Percentiles rank a stretch among this genome's conserved stretches.
These are phyloP conservation scores for Rhizoclosmatium globosum DNA, from an alignment of 192 early-diverging fungal genomes.

Conservation along the genomic window DNA sequence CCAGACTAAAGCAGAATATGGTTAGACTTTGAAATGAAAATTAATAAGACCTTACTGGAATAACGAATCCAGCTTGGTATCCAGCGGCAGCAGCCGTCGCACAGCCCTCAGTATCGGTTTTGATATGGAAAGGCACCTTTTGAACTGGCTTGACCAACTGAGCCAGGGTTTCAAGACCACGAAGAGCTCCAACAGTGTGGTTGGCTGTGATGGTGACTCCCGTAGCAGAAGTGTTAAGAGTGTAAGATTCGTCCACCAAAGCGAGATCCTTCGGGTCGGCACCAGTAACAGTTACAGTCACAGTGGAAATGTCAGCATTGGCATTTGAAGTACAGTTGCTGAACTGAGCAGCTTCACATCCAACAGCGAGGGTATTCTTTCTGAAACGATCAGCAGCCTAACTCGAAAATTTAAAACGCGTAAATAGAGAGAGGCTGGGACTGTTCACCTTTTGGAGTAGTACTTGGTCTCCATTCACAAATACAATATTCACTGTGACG, in stretches of 20 bases:
- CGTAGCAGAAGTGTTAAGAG: constrained; percentile 1
- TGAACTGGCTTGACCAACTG: constrained; percentile 60
- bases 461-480: not conserved
- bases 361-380: not conserved
- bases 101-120: constrained; percentile 69
- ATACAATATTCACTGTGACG: not conserved
- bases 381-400: constrained; percentile 4
- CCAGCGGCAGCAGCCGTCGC: not conserved
- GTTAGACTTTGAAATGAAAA: not conserved
- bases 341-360: not conserved
- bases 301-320: not conserved
- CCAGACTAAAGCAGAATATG: not conserved
- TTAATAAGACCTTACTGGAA: constrained; percentile 15
- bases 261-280: constrained; percentile 44
- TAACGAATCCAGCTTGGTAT: constrained; percentile 18
- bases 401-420: not conserved
- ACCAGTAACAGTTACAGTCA: constrained; percentile 13
- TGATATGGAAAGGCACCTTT: not conserved
- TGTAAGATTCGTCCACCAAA: constrained; percentile 31
- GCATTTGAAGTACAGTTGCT: not conserved
- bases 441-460: not conserved
- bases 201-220: constrained; percentile 56
- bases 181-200: constrained; percentile 74
- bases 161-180: constrained; percentile 74
- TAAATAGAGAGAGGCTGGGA: not conserved